These are phyloP conservation scores for Populus pruinosa DNA, from an alignment of 345 rosid genomes.

Conservation along the genomic window DNA sequence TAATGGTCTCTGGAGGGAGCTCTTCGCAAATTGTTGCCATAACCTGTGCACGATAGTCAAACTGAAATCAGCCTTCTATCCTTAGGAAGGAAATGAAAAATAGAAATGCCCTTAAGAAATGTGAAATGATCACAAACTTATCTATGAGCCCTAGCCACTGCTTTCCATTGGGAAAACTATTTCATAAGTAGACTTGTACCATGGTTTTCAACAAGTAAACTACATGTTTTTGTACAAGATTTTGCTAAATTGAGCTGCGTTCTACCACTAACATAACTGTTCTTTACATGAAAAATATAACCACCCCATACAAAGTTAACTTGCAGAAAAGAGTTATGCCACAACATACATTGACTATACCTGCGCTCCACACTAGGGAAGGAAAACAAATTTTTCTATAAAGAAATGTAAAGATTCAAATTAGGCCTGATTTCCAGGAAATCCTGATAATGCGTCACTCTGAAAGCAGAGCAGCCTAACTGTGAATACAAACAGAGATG, in stretches of 20 bases:
- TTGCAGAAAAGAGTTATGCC: not conserved
- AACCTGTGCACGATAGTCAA: conserved; percentile 50
- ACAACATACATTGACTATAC: not conserved
- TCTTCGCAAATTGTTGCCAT: conserved; percentile 87
- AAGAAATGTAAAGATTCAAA: not conserved
- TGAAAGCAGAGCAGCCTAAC: conserved; percentile 6
- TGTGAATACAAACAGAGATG: not conserved
- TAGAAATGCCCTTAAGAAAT: not conserved
- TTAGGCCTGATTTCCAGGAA: not conserved
- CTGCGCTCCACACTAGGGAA: not conserved
- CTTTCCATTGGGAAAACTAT: not conserved
- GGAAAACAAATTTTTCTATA: not conserved
- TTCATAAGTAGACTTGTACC: not conserved
- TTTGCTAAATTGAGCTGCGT: not conserved
- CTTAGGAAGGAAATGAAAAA: not conserved
- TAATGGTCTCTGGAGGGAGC: conserved; percentile 75
- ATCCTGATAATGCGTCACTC: not conserved
- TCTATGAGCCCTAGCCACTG: not conserved
- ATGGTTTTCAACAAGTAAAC: not conserved
- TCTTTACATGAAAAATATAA: not conserved
- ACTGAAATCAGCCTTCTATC: conserved; percentile 6
- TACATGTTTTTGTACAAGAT: not conserved
- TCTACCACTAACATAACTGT: not conserved
- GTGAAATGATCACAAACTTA: not conserved
- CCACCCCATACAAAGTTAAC: conserved; percentile 1